These are phyloP conservation scores for Tulasnella sp. DNA, from an alignment of 768 basidiomycete genomes.

Conservation along the genomic window DNA sequence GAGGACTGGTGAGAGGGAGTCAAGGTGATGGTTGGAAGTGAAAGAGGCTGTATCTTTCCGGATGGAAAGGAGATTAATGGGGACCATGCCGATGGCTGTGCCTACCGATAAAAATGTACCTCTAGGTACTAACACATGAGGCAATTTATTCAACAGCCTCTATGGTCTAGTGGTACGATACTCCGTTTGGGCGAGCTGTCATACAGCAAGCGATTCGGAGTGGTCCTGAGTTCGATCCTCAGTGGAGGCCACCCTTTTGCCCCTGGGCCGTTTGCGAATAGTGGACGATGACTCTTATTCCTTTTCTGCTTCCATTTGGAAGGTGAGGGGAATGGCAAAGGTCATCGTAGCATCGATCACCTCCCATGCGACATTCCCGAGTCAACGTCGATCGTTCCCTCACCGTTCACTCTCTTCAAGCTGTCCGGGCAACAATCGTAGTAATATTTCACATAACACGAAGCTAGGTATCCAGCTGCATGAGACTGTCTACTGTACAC, in stretches of 20 bases:
- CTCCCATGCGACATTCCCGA: no score
- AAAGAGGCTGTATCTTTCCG: neutral
- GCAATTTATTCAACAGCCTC: neutral
- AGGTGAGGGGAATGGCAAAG: no score
- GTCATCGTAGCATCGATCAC: no score
- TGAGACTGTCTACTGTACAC: no score
- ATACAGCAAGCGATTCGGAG: slow-evolving; percentile 5
- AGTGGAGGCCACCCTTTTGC: slow-evolving; percentile 7
- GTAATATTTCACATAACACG: no score
- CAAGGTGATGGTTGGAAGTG: neutral
- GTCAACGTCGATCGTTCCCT: no score
- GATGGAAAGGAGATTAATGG: neutral
- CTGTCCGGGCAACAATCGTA: no score
- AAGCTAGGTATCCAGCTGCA: no score
- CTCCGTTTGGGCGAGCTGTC: slow-evolving; percentile 7
- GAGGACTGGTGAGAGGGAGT: neutral
- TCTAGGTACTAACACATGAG: neutral
- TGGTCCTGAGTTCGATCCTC: slow-evolving; percentile 13
- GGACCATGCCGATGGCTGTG: neutral
- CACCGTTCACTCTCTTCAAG: no score
- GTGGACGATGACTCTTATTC: no score
- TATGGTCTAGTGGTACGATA: slow-evolving; percentile 15
- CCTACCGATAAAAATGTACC: neutral
- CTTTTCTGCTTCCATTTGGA: no score
- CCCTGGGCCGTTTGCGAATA: no score